phyloP scores from a whole-genome alignment of 164 flowering plant species.

The Platanus orientalis region DNA sequence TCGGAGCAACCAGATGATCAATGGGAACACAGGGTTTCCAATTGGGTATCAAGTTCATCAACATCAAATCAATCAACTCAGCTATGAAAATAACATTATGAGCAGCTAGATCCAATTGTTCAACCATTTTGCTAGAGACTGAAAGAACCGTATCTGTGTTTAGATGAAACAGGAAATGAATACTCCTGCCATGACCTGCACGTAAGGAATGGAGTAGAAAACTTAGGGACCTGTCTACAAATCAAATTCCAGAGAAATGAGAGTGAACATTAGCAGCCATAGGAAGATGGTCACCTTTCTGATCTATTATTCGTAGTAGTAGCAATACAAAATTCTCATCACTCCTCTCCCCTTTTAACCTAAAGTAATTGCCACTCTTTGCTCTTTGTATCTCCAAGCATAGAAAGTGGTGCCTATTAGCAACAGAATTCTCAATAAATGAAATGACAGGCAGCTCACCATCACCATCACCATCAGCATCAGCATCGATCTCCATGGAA shows the following conservation, averaged over 20 bases:
- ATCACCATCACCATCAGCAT: too few species aligned
- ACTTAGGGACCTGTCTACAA: not conserved
- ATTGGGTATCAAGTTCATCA: constrained; percentile 46
- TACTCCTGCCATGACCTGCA: constrained; percentile 68
- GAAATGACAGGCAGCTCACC: too few species aligned
- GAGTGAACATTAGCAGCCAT: not conserved
- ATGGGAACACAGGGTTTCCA: constrained; percentile 46
- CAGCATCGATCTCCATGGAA: too few species aligned
- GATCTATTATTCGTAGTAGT: constrained; percentile 56
- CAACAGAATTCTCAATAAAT: too few species aligned
- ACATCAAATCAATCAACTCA: constrained; percentile 57
- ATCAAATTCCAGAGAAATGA: not conserved
- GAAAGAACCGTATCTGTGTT: constrained; percentile 67
- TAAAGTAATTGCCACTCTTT: constrained; percentile 50
- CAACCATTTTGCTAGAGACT: constrained; percentile 84
- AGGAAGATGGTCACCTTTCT: constrained; percentile 33
- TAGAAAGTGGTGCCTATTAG: constrained; percentile 27
- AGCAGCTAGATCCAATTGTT: constrained; percentile 61
- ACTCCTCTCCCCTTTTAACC: constrained; percentile 52
- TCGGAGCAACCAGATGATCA: constrained; percentile 27
- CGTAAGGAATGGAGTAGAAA: not conserved
- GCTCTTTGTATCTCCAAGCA: constrained; percentile 45
- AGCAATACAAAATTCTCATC: constrained; percentile 60
- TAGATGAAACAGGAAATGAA: constrained; percentile 65
- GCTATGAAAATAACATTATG: constrained; percentile 73